A percentile compares a stretch with the other conserved stretches of the same genome.
These are phyloP conservation scores for Vigna nakashimae DNA, from an alignment of 306 rosid genomes.

Conservation along the genomic window DNA sequence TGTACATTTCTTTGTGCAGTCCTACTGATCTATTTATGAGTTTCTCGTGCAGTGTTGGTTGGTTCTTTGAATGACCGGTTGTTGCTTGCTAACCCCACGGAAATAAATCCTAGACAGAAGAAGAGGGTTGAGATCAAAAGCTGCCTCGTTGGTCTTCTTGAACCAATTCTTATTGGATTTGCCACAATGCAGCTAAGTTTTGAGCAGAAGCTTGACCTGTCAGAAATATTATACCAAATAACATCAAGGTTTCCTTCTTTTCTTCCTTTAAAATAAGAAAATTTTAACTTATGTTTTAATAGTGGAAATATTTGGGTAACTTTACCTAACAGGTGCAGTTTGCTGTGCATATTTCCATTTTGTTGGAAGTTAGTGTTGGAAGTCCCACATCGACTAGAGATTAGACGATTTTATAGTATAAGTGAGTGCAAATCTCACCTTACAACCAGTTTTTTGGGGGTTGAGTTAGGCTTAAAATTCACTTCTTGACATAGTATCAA, in stretches of 20 bases:
- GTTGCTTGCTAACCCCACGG: slow-evolving; percentile 88
- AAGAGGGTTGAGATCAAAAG: slow-evolving; percentile 90
- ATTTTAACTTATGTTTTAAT: neutral
- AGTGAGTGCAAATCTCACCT: too few species aligned
- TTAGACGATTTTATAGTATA: too few species aligned
- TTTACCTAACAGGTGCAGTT: slow-evolving; percentile 27
- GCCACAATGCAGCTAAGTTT: slow-evolving; percentile 95
- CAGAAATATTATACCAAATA: slow-evolving; percentile 93
- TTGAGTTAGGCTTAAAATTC: too few species aligned
- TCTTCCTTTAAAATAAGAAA: slow-evolving; percentile 30
- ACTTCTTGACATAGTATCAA: too few species aligned
- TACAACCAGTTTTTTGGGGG: too few species aligned
- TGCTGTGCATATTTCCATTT: slow-evolving; percentile 28
- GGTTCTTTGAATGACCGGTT: slow-evolving; percentile 93
- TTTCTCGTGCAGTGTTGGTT: slow-evolving; percentile 70
- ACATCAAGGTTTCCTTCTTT: slow-evolving; percentile 78
- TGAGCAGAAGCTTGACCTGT: slow-evolving; percentile 94
- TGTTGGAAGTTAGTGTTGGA: slow-evolving; percentile 15
- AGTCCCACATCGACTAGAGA: too few species aligned
- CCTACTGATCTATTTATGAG: slow-evolving; percentile 46
- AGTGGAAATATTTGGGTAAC: slow-evolving; percentile 11
- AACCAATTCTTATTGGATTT: slow-evolving; percentile 96
- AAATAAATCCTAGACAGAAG: slow-evolving; percentile 92
- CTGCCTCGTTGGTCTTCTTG: slow-evolving; percentile 98
- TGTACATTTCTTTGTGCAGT: slow-evolving; percentile 4